Percentiles rank a stretch among this genome's conserved stretches.
Evolutionary conservation across 1,284 basidiomycete species (phyloP).

Genomic region (Ustilago trichophora): DNA sequence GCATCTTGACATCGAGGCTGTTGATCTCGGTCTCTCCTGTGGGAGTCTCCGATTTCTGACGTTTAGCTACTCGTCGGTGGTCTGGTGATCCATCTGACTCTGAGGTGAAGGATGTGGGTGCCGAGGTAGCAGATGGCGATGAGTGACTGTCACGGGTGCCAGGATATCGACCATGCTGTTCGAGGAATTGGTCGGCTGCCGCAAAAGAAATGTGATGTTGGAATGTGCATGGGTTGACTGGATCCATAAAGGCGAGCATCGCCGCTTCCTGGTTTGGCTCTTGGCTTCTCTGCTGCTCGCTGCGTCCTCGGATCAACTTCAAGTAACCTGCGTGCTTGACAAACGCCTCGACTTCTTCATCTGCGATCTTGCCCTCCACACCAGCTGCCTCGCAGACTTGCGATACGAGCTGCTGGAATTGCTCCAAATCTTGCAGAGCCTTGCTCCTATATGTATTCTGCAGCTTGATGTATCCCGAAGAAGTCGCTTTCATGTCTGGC

Average conservation of each 20-base stretch:
- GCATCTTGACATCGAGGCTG: slow-evolving; percentile 49
- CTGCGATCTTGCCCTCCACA: slow-evolving; percentile 65
- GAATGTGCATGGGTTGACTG: slow-evolving; percentile 58
- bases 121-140: neutral
- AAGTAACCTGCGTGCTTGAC: slow-evolving; percentile 89
- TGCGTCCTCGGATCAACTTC: slow-evolving; percentile 78
- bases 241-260: slow-evolving; percentile 54
- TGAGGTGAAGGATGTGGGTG: neutral
- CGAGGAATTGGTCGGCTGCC: slow-evolving; percentile 68
- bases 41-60: slow-evolving; percentile 45
- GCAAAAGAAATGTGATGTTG: slow-evolving; percentile 67
- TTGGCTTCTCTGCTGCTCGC: slow-evolving; percentile 66
- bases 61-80: slow-evolving; percentile 23
- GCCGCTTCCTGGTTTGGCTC: slow-evolving; percentile 64
- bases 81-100: slow-evolving; percentile 1
- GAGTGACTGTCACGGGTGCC: slow-evolving; percentile 51
- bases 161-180: slow-evolving; percentile 68
- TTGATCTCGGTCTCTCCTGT: slow-evolving; percentile 37
- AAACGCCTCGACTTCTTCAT: slow-evolving; percentile 77
- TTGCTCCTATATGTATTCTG: slow-evolving; percentile 80
- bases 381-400: slow-evolving; percentile 59
- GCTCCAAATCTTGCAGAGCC: slow-evolving; percentile 76
- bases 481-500: slow-evolving; percentile 96
- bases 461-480: slow-evolving; percentile 80
- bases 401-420: slow-evolving; percentile 67